Percentiles rank a stretch among this genome's conserved stretches.
Evolutionary conservation across 2,329 filamentous ascomycete species (phyloP).

Genomic region (Pseudocercospora macadamiae): DNA sequence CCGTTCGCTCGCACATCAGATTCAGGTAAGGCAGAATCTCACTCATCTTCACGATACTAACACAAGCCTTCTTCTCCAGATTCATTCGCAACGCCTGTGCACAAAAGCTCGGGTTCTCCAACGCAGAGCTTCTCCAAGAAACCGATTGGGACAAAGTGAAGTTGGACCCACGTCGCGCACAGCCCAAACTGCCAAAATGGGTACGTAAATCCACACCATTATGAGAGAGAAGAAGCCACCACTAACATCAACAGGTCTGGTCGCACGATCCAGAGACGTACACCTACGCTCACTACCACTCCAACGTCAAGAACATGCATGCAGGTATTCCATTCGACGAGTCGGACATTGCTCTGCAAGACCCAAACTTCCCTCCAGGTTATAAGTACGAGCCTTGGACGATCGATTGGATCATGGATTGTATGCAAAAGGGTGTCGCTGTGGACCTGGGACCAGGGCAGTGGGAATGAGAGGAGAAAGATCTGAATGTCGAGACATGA

Average conservation of each 20-base stretch:
- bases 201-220: constrained; percentile 39
- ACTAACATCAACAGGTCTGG: constrained; percentile 22
- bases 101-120: constrained; percentile 53
- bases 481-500: background rate
- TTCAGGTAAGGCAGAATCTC: constrained; percentile 40
- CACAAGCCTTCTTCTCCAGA: constrained; percentile 30
- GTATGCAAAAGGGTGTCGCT: constrained; percentile 20
- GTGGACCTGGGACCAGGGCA: constrained; percentile 20
- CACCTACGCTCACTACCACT: constrained; percentile 27
- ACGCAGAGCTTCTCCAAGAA: constrained; percentile 52
- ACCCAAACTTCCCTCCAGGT: constrained; percentile 25
- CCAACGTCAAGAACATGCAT: constrained; percentile 20
- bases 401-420: constrained; percentile 24
- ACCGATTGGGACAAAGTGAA: constrained; percentile 55
- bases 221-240: constrained; percentile 40
- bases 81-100: constrained; percentile 54
- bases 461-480: constrained; percentile 13
- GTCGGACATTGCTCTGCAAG: constrained; percentile 13
- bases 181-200: constrained; percentile 51
- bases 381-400: constrained; percentile 28
- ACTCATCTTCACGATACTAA: background rate
- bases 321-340: constrained; percentile 21
- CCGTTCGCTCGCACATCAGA: constrained; percentile 39
- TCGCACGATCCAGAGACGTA: constrained; percentile 31
- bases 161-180: constrained; percentile 47